Conservation (phyloP, 139 green algal species). For the Coelastrella sp. region DNA sequence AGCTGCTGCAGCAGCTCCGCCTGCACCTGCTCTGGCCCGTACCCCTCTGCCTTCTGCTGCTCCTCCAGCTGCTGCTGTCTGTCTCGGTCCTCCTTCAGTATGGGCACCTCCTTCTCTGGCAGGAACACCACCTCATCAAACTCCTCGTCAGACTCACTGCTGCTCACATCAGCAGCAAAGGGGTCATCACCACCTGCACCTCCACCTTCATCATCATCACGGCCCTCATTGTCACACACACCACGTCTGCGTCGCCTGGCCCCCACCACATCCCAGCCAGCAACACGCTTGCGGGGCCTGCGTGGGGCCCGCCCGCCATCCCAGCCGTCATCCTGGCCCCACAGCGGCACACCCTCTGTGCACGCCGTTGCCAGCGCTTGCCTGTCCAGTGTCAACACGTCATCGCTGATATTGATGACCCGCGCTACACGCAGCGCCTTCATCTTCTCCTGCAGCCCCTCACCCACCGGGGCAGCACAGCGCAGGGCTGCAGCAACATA, state of each 20-base stretch:
- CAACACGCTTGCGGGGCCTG: not conserved
- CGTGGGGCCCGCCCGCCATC: not conserved
- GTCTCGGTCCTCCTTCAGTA: not conserved
- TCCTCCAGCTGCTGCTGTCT: constrained; percentile 6
- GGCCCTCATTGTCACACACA: not conserved
- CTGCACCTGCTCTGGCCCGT: not conserved
- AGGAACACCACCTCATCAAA: constrained; percentile 27
- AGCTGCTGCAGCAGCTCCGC: not conserved
- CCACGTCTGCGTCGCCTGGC: not conserved
- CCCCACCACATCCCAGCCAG: not conserved
- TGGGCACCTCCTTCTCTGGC: not conserved
- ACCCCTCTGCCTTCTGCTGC: not conserved
- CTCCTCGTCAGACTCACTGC: not conserved
- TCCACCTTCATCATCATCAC: not conserved
- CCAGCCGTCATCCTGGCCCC: not conserved
- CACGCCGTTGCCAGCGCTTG: not conserved
- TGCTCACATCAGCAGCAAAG: not conserved
- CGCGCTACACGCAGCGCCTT: not conserved
- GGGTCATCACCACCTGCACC: not conserved
- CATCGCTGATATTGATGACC: not conserved
- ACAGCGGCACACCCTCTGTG: not conserved
- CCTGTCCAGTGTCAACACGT: not conserved
- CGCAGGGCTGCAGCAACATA: not conserved
- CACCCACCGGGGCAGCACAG: not conserved
- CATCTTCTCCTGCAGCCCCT: not conserved